Percentiles rank a stretch among this genome's conserved stretches.
Evolutionary conservation across 2,329 filamentous ascomycete species (phyloP).

Genomic region (Stemphylium lycopersici): DNA sequence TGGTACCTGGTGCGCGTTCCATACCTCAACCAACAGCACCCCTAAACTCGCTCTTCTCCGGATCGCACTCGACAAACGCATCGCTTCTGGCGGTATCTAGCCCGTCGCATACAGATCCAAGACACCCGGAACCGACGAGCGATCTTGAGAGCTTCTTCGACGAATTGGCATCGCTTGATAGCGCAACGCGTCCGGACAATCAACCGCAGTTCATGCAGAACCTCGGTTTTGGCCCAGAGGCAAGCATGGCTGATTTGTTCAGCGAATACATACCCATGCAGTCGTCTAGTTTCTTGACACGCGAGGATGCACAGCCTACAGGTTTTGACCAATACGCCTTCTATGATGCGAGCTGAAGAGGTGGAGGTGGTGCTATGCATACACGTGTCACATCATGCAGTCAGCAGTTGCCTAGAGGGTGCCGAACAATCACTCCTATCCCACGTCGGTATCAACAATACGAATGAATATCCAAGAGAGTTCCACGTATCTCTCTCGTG

Average conservation of each 20-base stretch:
- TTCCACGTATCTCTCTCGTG: no score
- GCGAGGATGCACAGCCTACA: constrained; percentile 20
- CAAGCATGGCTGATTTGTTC: constrained; percentile 63
- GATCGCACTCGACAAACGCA: constrained; percentile 8
- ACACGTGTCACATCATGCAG: background rate
- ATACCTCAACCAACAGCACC: constrained; percentile 6
- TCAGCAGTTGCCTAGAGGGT: background rate
- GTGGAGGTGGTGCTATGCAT: background rate
- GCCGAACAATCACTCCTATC: no score
- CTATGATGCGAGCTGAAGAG: constrained; percentile 30
- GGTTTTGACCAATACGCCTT: constrained; percentile 35
- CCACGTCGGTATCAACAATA: no score
- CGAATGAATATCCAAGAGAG: no score
- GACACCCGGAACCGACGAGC: constrained; percentile 47
- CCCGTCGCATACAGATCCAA: constrained; percentile 25
- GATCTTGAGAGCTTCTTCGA: constrained; percentile 62
- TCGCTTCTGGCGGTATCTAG: constrained; percentile 3
- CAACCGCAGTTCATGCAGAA: constrained; percentile 71
- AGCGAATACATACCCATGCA: constrained; percentile 51
- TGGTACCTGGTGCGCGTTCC: constrained; percentile 9
- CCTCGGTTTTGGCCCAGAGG: constrained; percentile 67
- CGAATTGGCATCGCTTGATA: constrained; percentile 63
- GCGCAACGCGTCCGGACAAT: constrained; percentile 58
- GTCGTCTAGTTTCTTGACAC: constrained; percentile 40
- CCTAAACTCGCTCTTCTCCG: constrained; percentile 18